A percentile compares a stretch with the other conserved stretches of the same genome.
Conservation (phyloP, 1,139 yeast species). For the Protomyces inouyei region DNA sequence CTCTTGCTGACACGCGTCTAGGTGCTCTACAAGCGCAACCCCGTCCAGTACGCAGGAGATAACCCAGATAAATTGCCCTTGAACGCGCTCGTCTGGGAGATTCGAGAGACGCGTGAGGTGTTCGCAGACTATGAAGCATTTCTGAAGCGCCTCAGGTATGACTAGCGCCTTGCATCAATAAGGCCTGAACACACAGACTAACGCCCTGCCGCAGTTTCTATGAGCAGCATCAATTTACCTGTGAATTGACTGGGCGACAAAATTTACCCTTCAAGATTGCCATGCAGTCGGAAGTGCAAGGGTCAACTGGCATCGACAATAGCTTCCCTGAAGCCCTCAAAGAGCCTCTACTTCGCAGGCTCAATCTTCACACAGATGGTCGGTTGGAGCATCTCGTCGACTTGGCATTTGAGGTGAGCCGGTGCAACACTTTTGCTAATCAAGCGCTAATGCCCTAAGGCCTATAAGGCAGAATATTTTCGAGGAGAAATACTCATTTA, state of each 20-base stretch:
- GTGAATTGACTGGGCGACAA: slow-evolving; percentile 93
- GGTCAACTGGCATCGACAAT: slow-evolving; percentile 56
- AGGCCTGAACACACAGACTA: no score
- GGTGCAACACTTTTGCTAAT: slow-evolving; percentile 38
- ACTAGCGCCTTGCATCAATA: no score
- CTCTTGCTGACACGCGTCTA: neutral
- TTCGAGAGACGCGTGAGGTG: slow-evolving; percentile 21
- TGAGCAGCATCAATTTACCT: slow-evolving; percentile 63
- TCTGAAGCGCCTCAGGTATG: slow-evolving; percentile 44
- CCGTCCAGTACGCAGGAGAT: slow-evolving; percentile 28
- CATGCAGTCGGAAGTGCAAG: slow-evolving; percentile 56
- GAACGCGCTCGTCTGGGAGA: slow-evolving; percentile 21
- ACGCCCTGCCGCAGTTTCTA: slow-evolving; percentile 36
- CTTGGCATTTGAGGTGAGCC: slow-evolving; percentile 13
- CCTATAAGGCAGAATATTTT: slow-evolving; percentile 75
- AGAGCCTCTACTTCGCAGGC: slow-evolving; percentile 78
- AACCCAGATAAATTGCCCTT: slow-evolving; percentile 23
- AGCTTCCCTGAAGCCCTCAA: slow-evolving; percentile 86
- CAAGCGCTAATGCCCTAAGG: slow-evolving; percentile 36
- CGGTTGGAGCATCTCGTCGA: slow-evolving; percentile 64
- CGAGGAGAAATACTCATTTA: slow-evolving; percentile 79
- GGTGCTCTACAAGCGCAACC: slow-evolving; percentile 34
- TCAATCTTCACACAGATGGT: slow-evolving; percentile 79
- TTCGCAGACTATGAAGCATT: slow-evolving; percentile 60
- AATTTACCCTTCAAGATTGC: slow-evolving; percentile 90